Base-by-base conservation (phyloP, 2,329 filamentous ascomycete species). In the Microcyclospora pomicola region DNA sequence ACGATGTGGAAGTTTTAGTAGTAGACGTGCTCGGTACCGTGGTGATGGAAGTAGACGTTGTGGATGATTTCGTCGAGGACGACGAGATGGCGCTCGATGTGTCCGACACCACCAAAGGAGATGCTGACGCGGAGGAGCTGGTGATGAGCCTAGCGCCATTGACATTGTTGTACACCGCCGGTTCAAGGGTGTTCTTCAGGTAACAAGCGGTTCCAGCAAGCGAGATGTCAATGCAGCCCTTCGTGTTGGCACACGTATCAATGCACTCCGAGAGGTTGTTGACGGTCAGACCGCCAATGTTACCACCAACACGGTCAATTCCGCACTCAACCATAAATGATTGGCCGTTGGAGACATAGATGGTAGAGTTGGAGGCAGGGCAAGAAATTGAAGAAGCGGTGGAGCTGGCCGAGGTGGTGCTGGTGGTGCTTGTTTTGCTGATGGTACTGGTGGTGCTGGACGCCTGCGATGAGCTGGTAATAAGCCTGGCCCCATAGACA, bases 221-320 rank as follows among this genome's bases (percentile, higher is more conserved):
- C 9, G 48, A 49, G 19, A 59, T 50, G 30, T 59, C 52, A 11
- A 59, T 49, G 42, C 57, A 59, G 14, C 50, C 50, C 5, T 43
- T 15, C 0, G 44, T 53, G 15, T 39, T 43, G n/a, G 52, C 53
- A 37, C 56, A 59, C 13, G 48, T 44, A 27, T 49, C 44, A 37
- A 58, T 54, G 36, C 56, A 59, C 19, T 42, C 35, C 27, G 46
- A 39, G 34, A 59, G 47, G 33, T 33, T 43, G 29, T 33, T 42
- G n/a, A 49, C 52, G 29, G 38, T 40, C 6, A 47, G 36, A 24
- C 42, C 42, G 11, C 39, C 39, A 33, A 58, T 41, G 39, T 59
- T 54, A 12, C 53, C 51, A 14, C 50, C 53, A n/a, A 35, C 15
- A 38, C 53, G 52, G 38, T 59, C 56, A 35, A 52, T 50, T 29